Conservation (phyloP, 2,329 filamentous ascomycete genomes). For the Alternaria alternata region DNA sequence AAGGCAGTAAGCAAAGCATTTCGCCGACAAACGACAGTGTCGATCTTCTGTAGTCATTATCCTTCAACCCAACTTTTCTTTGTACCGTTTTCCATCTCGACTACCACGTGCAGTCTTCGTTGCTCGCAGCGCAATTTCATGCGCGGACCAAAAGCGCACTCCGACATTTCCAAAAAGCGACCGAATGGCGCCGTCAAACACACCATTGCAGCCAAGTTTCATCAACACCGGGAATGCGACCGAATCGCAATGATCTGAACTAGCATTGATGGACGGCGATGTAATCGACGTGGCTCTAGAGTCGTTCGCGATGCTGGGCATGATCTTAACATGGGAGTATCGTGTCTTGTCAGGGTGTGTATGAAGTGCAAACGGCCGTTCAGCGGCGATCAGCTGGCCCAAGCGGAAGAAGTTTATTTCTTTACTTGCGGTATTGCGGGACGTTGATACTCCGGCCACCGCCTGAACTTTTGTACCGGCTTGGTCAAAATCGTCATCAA, state of each 20-base stretch:
- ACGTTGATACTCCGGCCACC: neutral
- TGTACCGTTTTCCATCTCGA: neutral
- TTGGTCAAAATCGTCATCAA: neutral
- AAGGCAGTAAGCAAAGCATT: neutral
- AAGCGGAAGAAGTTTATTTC: conserved; percentile 1
- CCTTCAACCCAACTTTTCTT: neutral
- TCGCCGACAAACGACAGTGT: neutral
- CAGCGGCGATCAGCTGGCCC: neutral
- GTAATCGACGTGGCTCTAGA: neutral
- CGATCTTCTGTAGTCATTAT: neutral
- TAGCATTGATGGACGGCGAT: neutral
- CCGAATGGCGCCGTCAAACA: conserved; percentile 20
- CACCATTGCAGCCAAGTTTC: conserved; percentile 15
- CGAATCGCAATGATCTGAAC: conserved; percentile 3
- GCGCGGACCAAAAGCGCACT: neutral
- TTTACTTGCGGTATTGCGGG: neutral
- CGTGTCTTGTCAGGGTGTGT: neutral
- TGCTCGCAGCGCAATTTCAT: neutral
- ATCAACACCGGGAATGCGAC: conserved; percentile 13
- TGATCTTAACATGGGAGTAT: neutral
- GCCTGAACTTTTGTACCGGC: neutral
- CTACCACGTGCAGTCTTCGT: neutral
- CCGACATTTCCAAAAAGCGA: neutral
- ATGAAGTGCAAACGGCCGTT: neutral
- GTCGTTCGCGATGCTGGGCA: neutral